Conservation (phyloP, 345 rosid genomes). For the rapeseed (Brassica napus) region DNA sequence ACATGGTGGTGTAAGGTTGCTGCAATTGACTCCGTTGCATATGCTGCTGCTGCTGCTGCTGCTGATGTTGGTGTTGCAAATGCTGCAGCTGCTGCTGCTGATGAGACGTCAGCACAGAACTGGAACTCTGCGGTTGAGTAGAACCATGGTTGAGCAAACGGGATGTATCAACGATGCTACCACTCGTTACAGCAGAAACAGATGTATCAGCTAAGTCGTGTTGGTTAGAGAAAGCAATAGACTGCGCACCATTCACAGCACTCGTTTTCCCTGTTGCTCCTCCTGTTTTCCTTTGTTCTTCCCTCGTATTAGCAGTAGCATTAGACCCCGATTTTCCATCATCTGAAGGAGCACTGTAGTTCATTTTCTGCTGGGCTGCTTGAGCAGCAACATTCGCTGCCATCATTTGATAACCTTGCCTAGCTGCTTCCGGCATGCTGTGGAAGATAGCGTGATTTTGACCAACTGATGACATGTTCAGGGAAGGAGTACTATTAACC, state of each 20-base stretch:
- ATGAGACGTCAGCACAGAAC: constrained; percentile 40
- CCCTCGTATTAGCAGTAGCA: constrained; percentile 50
- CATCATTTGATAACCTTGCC: constrained; percentile 63
- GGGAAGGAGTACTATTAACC: constrained; percentile 46
- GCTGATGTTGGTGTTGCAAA: constrained; percentile 45
- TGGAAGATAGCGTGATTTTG: constrained; percentile 77
- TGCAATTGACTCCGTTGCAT: constrained; percentile 50
- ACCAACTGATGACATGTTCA: constrained; percentile 71
- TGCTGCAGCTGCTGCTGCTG: constrained; percentile 53
- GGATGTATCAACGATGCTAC: constrained; percentile 69
- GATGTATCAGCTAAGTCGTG: constrained; percentile 58
- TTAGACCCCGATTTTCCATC: constrained; percentile 62
- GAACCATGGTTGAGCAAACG: constrained; percentile 62
- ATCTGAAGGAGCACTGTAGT: constrained; percentile 52
- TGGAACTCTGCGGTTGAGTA: constrained; percentile 49
- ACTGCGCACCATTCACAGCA: constrained; percentile 51
- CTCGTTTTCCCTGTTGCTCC: constrained; percentile 21
- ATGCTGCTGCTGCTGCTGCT: constrained; percentile 52
- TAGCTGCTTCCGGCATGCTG: constrained; percentile 64
- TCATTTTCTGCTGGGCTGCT: constrained; percentile 76
- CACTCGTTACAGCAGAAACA: constrained; percentile 54
- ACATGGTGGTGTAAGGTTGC: constrained; percentile 56
- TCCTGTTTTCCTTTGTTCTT: constrained; percentile 56
- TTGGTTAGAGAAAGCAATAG: constrained; percentile 74
- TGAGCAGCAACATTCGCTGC: constrained; percentile 53